phyloP scores from a whole-genome alignment of 140 eudicot species.

The Flaveria floridana region DNA sequence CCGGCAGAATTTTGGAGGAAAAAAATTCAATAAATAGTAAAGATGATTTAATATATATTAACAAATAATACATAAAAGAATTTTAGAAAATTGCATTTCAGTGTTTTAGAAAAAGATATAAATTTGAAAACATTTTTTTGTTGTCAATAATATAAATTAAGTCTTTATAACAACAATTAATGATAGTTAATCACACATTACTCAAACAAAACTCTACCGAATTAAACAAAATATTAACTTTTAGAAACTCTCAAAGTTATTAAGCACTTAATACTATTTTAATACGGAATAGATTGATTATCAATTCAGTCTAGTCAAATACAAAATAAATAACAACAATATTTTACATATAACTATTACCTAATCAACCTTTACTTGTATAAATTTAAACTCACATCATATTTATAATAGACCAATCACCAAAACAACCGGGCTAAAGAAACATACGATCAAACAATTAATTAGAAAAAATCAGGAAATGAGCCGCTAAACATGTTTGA shows the following conservation, averaged over 20 bases:
- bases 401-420: too few relatives aligned
- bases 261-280: not conserved
- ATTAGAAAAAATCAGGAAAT: too few relatives aligned
- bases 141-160: not conserved
- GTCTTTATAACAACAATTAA: not conserved
- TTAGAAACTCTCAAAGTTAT: conserved; percentile 6
- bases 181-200: not conserved
- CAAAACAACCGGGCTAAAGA: too few relatives aligned
- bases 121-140: not conserved
- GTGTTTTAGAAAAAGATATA: too few relatives aligned
- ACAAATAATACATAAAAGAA: too few relatives aligned
- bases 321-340: too few relatives aligned
- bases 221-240: not conserved
- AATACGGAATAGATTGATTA: not conserved
- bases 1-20: not conserved
- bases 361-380: too few relatives aligned
- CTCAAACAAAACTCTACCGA: not conserved
- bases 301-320: not conserved
- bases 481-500: too few relatives aligned
- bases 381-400: too few relatives aligned
- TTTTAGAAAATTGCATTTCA: not conserved
- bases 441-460: too few relatives aligned
- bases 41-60: not conserved
- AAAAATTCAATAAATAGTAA: not conserved
- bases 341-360: too few relatives aligned